Evolutionary conservation across 352 stramenopile genomes (phyloP), one percentile per base, ranked within the genome.

Genomic region (Saprolegnia parasitica): DNA sequence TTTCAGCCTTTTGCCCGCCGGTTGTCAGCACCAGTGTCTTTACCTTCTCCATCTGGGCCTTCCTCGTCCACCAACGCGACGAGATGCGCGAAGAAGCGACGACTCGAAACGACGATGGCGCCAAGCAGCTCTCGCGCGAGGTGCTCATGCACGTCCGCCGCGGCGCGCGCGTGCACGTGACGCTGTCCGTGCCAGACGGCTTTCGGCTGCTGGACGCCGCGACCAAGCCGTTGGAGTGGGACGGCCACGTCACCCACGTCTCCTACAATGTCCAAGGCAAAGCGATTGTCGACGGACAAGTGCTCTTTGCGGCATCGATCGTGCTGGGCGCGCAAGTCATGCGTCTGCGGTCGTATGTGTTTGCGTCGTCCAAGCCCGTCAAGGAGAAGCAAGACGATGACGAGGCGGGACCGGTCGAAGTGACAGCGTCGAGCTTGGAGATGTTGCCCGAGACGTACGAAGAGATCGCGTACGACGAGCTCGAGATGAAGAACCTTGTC

Each of bases 401-500:
- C n/a, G 39, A 46, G 8, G 39, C 39, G 15, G 39, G 39, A 46
- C 39, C 39, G 39, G 39, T 15, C 8, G 39, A 46, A 46, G 39
- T 46, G 8, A 46, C 15, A 15, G 39, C 39, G 83, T 77, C 2
- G 77, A 81, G 71, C 79, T 91, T 58, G 24, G 85, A 93, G 72
- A 79, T 93, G 50, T 71, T 93, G 63, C 79, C 83, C 45, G 86
- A 86, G 71, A 86, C 81, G n/a, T 93, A 81, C 60, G 64, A 86
- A 20, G 86, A 93, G 56, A 88, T 93, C 23, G 80, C 82, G 65
- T 93, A 84, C 71, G 68, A 60, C 18, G 76, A 75, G 13, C 62
- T 93, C 1, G 76, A 93, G 56, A 71, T 93, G 57, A 88, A 91
- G 57, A 79, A 91, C 39, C 79, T 91, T 15, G 83, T 93, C 0